These are phyloP conservation scores for Leishmania mexicana DNA, from an alignment of 208 protist species.

Conservation along the genomic window DNA sequence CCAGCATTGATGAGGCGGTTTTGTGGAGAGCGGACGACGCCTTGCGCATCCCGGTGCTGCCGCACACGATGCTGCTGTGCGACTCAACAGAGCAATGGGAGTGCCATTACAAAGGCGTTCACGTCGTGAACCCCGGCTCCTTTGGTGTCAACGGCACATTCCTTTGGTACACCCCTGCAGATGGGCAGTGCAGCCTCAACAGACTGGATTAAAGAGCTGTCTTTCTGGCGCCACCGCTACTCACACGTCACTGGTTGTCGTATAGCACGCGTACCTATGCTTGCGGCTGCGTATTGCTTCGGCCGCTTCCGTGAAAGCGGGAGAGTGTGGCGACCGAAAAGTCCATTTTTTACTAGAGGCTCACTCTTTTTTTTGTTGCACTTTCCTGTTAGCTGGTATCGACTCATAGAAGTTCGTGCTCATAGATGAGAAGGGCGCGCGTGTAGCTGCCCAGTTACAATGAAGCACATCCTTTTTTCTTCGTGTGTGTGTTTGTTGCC, in stretches of 20 bases:
- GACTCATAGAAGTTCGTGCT: not conserved
- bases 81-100: conserved; percentile 91
- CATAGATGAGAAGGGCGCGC: not conserved
- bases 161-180: conserved; percentile 89
- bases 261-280: not conserved
- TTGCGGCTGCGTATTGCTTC: not conserved
- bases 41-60: conserved; percentile 71
- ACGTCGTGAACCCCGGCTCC: conserved; percentile 85
- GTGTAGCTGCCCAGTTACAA: not conserved
- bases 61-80: conserved; percentile 87
- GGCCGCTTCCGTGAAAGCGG: no score
- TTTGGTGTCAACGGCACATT: conserved; percentile 80
- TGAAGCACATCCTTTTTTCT: not conserved
- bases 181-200: conserved; percentile 85
- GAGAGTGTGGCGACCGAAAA: no score
- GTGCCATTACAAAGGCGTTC: conserved; percentile 83
- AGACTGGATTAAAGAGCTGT: conserved; percentile 45
- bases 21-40: conserved; percentile 81
- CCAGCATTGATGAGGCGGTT: conserved; percentile 56
- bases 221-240: not conserved
- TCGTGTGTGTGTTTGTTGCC: not conserved
- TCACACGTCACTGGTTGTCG: not conserved
- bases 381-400: not conserved
- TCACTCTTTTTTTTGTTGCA: not conserved
- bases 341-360: not conserved